Evolutionary conservation across 805 yeast species (phyloP).

Genomic region (Saccharomyces eubayanus): DNA sequence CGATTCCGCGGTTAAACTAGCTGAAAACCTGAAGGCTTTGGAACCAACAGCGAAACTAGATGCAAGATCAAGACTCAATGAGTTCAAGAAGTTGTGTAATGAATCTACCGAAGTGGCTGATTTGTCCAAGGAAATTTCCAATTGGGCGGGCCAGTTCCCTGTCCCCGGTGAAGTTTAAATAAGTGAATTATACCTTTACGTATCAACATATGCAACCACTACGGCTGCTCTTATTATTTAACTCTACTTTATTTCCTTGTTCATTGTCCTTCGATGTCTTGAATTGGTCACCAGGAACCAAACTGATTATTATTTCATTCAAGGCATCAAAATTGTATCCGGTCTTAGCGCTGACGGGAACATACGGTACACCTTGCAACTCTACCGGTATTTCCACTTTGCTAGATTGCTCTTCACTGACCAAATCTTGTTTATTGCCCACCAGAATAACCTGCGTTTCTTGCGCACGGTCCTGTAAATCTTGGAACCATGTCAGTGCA

Average conservation of each 20-base stretch:
- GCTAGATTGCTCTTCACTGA: slow-evolving; percentile 34
- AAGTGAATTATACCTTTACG: background rate
- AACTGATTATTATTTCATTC: slow-evolving; percentile 38
- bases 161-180: slow-evolving; percentile 71
- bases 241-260: background rate
- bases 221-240: background rate
- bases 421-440: slow-evolving; percentile 70
- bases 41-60: slow-evolving; percentile 40
- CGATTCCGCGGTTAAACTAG: slow-evolving; percentile 65
- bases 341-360: slow-evolving; percentile 40
- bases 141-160: slow-evolving; percentile 70
- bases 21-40: slow-evolving; percentile 50
- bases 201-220: background rate
- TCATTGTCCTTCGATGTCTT: background rate
- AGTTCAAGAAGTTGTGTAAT: slow-evolving; percentile 64
- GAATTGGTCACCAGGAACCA: slow-evolving; percentile 30
- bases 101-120: slow-evolving; percentile 52
- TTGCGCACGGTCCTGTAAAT: slow-evolving; percentile 47
- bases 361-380: slow-evolving; percentile 36
- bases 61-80: slow-evolving; percentile 51
- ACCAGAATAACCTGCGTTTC: slow-evolving; percentile 58
- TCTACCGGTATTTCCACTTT: slow-evolving; percentile 41
- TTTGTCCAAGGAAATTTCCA: slow-evolving; percentile 56
- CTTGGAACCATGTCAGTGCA: slow-evolving; percentile 73
- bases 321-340: slow-evolving; percentile 41